Base-by-base conservation (phyloP, 148 eudicot genomes). In the Talinum fruticosum region DNA sequence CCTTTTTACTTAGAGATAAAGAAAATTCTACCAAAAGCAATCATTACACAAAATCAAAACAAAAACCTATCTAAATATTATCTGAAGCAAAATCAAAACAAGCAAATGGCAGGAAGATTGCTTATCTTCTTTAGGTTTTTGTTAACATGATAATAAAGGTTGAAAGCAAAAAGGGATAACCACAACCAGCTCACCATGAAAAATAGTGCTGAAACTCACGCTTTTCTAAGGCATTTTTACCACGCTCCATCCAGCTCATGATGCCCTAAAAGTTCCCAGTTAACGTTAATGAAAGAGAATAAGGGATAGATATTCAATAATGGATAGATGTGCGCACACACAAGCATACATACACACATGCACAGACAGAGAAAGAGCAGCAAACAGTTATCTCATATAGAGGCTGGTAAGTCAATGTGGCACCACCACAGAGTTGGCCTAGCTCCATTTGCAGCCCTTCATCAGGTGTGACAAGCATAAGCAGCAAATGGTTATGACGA, bases 391-490 rank as follows among this genome's bases (percentile, higher is more conserved):
- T 96, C 86, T 96, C 97, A 78, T 86, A 75, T 49, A 96, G 83
- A 77, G 99, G 99, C 83, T 87, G 90, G 78, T 93, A 96, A 74
- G 79, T 83, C 83, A 72, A 26, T 75, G 82, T 51, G 82, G 89
- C 89, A 45, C 24, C 68, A 49, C 36, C 77, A 49, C 84, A 75
- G 79, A 96, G 91, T 76, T 90, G 86, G 75, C 87, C 90, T 49
- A 96, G 86, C 86, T 96, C 99, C 75, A 73, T 79, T 85, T 89
- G 94, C 85, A 96, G 78, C 79, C 85, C 97, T 96, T 76, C 77
- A 87, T 72, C 81, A 79, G 75, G 81, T 35, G 82, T 57, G 77
- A 87, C 72, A 84, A 76, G 38, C 57, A 69, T 87, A 66, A 89
- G 80, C 54, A 62, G 69, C 75, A 16, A 30, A 53, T 41, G 65